phyloP scores from a whole-genome alignment of 1,284 basidiomycete genomes.

The Leccinum colubrinum region DNA sequence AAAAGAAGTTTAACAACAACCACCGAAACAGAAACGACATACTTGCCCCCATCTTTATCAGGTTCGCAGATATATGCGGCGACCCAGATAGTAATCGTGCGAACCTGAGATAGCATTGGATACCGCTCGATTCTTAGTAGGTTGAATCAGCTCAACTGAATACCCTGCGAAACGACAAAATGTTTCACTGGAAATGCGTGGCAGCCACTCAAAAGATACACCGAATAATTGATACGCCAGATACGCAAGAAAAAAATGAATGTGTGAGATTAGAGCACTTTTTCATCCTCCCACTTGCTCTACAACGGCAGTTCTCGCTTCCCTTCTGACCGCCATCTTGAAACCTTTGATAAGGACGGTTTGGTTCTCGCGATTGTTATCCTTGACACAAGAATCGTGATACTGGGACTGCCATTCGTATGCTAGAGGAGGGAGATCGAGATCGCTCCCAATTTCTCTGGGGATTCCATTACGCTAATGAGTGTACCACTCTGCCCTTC shows the following conservation, averaged over 20 bases:
- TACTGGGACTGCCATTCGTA: neutral
- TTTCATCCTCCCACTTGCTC: neutral
- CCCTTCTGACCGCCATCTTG: neutral
- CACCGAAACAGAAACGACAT: rapidly evolving
- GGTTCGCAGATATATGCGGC: neutral
- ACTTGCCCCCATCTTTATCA: neutral
- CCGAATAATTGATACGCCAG: too few relatives aligned
- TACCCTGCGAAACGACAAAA: too few relatives aligned
- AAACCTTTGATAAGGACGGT: neutral
- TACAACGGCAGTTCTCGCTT: neutral
- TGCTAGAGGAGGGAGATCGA: neutral
- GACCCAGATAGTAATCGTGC: too few relatives aligned
- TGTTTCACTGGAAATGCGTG: too few relatives aligned
- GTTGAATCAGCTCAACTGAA: too few relatives aligned
- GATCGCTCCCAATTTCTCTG: neutral
- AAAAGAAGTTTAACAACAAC: neutral
- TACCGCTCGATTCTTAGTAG: too few relatives aligned
- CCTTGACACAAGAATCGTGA: neutral
- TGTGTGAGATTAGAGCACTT: neutral
- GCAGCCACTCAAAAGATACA: too few relatives aligned
- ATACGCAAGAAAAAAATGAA: neutral
- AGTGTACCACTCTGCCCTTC: neutral
- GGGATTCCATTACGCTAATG: neutral
- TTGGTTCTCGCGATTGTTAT: neutral
- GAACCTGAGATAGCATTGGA: neutral